Base-by-base conservation (phyloP, 805 yeast genomes). In the Sugiyamaella smithiae region DNA sequence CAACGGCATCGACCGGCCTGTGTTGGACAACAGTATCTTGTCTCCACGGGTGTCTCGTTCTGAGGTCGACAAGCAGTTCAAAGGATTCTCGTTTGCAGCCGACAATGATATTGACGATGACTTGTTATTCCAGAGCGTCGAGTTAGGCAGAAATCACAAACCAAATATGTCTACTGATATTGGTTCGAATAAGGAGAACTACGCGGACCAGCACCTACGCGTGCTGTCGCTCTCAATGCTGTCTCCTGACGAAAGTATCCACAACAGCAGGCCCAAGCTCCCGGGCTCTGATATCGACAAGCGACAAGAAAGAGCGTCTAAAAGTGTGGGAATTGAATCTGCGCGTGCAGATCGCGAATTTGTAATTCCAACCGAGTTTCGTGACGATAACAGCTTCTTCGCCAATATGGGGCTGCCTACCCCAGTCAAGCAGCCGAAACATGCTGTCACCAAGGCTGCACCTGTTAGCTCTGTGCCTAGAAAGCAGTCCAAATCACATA, bases 361-460 rank as follows among this genome's bases (percentile, higher is more conserved):
- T 26, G 43, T 38, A 8, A 47, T 54, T 19, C 57, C 57, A 5
- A 43, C 48, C 19, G 57, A 45, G 17, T 54, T 48, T 33, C 35
- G 49, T 5, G 55, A 54, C 17, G 57, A 54, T 36, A 51, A 45
- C 26, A 49, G 54, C 12, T 50, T 54, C 42, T 33, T 45, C 29
- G 44, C 44, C 2, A 22, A 20, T 17, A 9, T 45, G 29, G 48
- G 48, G 5, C n/a, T 45, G 38, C 16, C 38, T 12, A 26, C 7
- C 9, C n/a, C n/a, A n/a, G n/a, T n/a, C n/a, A 35, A 6, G 16
- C 16, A 35, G 6, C 38, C 38, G 22, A 9, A 11, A 20, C 16
- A 16, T 14, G 33, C 25, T 6, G 40, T 17, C n/a, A 20, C 16
- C 11, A 25, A 25, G 19, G 17, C 28, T 22, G 45, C 45, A 32